Base-by-base conservation (phyloP, 495 filamentous ascomycete genomes). In the Penicillium riverlandense region DNA sequence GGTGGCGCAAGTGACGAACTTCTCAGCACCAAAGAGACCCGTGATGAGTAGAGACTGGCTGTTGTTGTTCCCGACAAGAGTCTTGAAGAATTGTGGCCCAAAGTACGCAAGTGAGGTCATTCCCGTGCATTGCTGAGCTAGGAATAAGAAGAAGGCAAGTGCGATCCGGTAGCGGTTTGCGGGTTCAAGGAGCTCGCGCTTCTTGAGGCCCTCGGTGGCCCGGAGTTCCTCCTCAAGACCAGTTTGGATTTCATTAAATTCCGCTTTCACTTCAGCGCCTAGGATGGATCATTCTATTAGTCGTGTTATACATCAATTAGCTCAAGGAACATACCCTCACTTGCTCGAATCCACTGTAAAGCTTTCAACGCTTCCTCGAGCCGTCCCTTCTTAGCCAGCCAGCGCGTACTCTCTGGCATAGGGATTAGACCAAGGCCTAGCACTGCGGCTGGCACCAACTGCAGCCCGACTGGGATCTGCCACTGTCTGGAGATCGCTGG, bases 391-490 rank as follows among this genome's bases (percentile, higher is more conserved):
- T 71, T 76, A 6, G 67, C 65, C 27, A 76, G 50, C 74, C 75
- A 78, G 16, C 74, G 65, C 53, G 55, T 59, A 65, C 66, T 70
- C 48, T 79, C 74, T 0, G 67, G 66, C 22, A 77, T 36, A 6
- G 66, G 66, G 7, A 73, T 52, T 42, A 74, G 66, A 2, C 72
- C 68, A 3, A 75, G 6, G 4, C 60, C 65, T 11, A 79, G 59
- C 8, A 78, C 49, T 8, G 57, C 62, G 1, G 67, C 66, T 0
- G 75, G 71, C 7, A 70, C 62, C 39, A 78, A 52, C 36, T 80
- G 76, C 27, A 78, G 50, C 7, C 70, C 72, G 33, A 80, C 56
- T 0, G 74, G 72, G 22, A 79, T 76, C 52, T 74, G 71, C 77
- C 75, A 80, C 52, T 79, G 69, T 35, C 52, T 54, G 1, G 61